Evolutionary conservation across 768 basidiomycete species (phyloP).

Genomic region (Boletus speciosus): DNA sequence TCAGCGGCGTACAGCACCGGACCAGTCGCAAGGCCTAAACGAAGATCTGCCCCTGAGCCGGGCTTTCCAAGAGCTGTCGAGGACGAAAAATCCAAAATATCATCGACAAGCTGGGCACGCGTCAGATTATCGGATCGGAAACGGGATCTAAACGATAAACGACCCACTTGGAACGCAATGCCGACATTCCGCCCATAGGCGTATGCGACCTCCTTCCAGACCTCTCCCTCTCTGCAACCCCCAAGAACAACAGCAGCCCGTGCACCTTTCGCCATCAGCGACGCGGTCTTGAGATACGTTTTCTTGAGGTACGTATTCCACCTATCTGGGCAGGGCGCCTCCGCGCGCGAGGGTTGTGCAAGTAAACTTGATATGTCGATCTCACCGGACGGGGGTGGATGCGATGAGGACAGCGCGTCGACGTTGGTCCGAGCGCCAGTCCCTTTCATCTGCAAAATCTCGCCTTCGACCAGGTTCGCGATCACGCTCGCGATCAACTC

Average conservation of each 20-base stretch:
- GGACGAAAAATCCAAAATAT: conserved; percentile 89
- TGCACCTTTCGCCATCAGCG: conserved; percentile 84
- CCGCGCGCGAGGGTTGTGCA: conserved; percentile 34
- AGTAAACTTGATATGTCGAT: conserved; percentile 40
- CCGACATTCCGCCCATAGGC: conserved; percentile 88
- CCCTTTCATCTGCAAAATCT: conserved; percentile 71
- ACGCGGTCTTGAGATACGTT: conserved; percentile 91
- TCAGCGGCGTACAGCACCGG: conserved; percentile 87
- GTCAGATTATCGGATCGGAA: neutral
- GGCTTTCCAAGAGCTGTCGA: conserved; percentile 85
- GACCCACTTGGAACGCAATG: conserved; percentile 88
- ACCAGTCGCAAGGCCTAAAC: conserved; percentile 80
- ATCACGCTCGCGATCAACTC: conserved; percentile 91
- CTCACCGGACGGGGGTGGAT: neutral
- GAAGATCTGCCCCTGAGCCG: conserved; percentile 71
- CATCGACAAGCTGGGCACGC: conserved; percentile 78
- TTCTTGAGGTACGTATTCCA: conserved; percentile 86
- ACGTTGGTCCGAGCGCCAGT: neutral
- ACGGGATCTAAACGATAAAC: neutral
- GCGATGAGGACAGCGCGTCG: neutral
- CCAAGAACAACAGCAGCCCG: conserved; percentile 86
- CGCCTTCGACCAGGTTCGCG: conserved; percentile 94
- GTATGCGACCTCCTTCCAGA: conserved; percentile 88
- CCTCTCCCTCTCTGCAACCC: conserved; percentile 70
- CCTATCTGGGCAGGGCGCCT: conserved; percentile 38